Percentiles rank a stretch among this genome's conserved stretches.
Evolutionary conservation across 805 yeast species (phyloP).

Genomic region (Torulaspora quercuum): DNA sequence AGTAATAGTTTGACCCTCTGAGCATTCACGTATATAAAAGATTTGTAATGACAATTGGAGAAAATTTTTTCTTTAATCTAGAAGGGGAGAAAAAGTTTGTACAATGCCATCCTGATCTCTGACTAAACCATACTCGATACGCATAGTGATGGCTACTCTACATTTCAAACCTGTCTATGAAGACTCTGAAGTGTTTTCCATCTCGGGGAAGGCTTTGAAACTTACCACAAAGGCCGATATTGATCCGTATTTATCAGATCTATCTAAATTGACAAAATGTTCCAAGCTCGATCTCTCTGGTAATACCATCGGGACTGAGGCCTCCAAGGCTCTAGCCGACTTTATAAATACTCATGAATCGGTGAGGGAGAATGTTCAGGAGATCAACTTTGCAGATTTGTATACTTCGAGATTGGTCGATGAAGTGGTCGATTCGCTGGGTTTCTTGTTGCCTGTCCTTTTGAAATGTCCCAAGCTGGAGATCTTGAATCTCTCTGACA

Average conservation of each 20-base stretch:
- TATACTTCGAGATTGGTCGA: conserved; percentile 93
- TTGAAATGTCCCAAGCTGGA: conserved; percentile 63
- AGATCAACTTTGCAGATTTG: conserved; percentile 83
- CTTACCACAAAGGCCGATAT: conserved; percentile 72
- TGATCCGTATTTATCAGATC: conserved; percentile 59
- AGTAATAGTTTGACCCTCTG: neutral
- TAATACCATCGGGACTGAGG: conserved; percentile 90
- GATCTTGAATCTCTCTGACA: conserved; percentile 82
- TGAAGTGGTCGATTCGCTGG: conserved; percentile 85
- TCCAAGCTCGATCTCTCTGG: conserved; percentile 80
- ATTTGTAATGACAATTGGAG: too few relatives aligned
- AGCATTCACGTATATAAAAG: conserved; percentile 1
- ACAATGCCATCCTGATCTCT: too few relatives aligned
- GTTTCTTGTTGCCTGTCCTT: conserved; percentile 67
- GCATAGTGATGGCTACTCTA: conserved; percentile 38
- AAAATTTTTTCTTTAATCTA: conserved; percentile 3
- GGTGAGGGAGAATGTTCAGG: conserved; percentile 48
- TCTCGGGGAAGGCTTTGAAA: conserved; percentile 73
- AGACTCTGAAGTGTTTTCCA: conserved; percentile 51
- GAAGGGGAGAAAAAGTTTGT: too few relatives aligned
- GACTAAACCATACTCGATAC: too few relatives aligned
- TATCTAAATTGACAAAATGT: conserved; percentile 38
- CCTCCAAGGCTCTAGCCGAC: conserved; percentile 67
- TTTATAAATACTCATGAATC: conserved; percentile 41
- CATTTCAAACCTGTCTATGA: conserved; percentile 43